Evolutionary conservation across 2,329 filamentous ascomycete species (phyloP).

Genomic region (Colletotrichum musicola): DNA sequence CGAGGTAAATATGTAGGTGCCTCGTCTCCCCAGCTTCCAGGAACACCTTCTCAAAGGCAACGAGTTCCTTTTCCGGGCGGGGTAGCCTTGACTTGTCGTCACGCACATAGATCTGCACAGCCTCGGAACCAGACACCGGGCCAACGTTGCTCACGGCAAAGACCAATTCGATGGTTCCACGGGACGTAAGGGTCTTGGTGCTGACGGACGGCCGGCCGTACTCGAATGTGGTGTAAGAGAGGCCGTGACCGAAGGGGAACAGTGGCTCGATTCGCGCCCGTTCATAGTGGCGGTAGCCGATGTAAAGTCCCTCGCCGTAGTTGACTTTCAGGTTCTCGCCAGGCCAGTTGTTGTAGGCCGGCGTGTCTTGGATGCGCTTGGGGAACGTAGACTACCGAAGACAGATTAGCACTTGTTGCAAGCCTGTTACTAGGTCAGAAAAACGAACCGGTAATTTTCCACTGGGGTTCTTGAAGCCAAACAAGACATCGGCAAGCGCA

Average conservation of each 20-base stretch:
- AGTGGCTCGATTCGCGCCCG: conserved; percentile 68
- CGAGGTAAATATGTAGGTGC: conserved; percentile 59
- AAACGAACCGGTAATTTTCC: conserved; percentile 73
- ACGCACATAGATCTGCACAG: conserved; percentile 76
- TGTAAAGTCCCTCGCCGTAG: conserved; percentile 80
- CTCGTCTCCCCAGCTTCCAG: conserved; percentile 68
- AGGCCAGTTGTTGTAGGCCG: conserved; percentile 79
- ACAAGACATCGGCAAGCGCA: conserved; percentile 75
- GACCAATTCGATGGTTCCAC: conserved; percentile 58
- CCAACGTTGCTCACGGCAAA: conserved; percentile 69
- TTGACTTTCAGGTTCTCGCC: conserved; percentile 76
- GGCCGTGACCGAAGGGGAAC: conserved; percentile 80
- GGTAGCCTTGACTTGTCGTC: conserved; percentile 73
- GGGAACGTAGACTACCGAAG: conserved; percentile 72
- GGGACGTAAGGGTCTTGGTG: conserved; percentile 52
- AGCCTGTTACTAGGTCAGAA: not conserved
- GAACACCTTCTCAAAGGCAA: conserved; percentile 75
- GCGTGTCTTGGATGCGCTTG: conserved; percentile 72
- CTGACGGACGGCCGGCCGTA: conserved; percentile 70
- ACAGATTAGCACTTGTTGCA: conserved; percentile 1
- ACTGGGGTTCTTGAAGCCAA: conserved; percentile 73
- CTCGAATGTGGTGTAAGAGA: conserved; percentile 79
- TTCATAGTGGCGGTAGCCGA: conserved; percentile 82
- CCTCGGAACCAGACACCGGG: conserved; percentile 68
- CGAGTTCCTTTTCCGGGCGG: conserved; percentile 77